Percentiles rank a stretch among this genome's conserved stretches.
These are phyloP conservation scores for Cyathus striatus DNA, from an alignment of 768 basidiomycete genomes.

Conservation along the genomic window DNA sequence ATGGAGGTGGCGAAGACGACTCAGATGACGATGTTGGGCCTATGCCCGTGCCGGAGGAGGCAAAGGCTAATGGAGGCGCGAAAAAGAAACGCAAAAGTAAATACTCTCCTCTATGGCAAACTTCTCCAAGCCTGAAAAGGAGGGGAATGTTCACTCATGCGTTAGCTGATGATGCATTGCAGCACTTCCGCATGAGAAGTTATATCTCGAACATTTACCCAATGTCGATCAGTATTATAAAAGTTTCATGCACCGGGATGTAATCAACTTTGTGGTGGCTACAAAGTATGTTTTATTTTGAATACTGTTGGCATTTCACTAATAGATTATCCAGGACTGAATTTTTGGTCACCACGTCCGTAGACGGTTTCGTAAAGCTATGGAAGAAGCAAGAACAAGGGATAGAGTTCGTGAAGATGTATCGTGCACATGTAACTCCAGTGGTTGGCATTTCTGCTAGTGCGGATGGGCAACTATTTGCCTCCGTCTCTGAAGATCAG, in stretches of 20 bases:
- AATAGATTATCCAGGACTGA: conserved; percentile 57
- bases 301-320: not conserved
- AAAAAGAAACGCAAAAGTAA: conserved; percentile 87
- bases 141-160: too few species aligned
- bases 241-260: conserved; percentile 97
- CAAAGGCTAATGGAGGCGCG: conserved; percentile 36
- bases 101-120: conserved; percentile 11
- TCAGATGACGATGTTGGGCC: conserved; percentile 81
- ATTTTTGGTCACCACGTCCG: conserved; percentile 89
- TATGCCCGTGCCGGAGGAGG: conserved; percentile 72
- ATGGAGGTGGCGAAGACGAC: conserved; percentile 39
- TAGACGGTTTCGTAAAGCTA: conserved; percentile 94
- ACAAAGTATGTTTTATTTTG: conserved; percentile 59
- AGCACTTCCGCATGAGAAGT: conserved; percentile 91
- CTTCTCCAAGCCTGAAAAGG: conserved; percentile 1
- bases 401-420: conserved; percentile 98
- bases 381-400: conserved; percentile 98
- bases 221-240: conserved; percentile 92
- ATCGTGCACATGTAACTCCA: conserved; percentile 83
- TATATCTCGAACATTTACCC: conserved; percentile 91
- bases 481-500: conserved; percentile 88
- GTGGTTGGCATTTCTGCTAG: conserved; percentile 80
- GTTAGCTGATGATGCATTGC: conserved; percentile 5
- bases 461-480: conserved; percentile 88
- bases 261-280: conserved; percentile 81